Evolutionary conservation across 2,329 filamentous ascomycete genomes (phyloP), one percentile per base, ranked within the genome.

Genomic region (Beauveria asiatica): DNA sequence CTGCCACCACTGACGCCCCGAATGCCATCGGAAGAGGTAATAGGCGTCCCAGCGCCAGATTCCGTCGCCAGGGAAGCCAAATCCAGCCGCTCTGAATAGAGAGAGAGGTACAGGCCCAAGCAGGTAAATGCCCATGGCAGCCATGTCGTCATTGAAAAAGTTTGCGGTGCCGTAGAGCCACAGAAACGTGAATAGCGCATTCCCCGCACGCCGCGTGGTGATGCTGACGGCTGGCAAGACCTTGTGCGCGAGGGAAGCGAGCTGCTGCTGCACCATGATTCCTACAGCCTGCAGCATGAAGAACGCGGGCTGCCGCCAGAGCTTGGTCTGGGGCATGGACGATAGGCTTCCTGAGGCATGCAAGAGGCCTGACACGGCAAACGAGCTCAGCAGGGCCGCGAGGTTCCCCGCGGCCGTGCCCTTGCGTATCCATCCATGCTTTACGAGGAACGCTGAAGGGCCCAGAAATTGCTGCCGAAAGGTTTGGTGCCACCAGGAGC

Each of bases 401-500:
- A 67, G n/a, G 8, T 67, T 64, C 19, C 70, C 65, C 3, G 61
- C 6, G 8, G 56, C 10, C 33, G 71, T 66, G 57, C 72, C 66
- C 65, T 69, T 64, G 63, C 64, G 65, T 61, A 84, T 53, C 65
- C 77, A 70, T 19, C 78, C 73, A 45, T 62, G 57, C 62, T 70
- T 65, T 9, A 72, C 70, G 60, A 87, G 66, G 67, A 76, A 82
- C 2, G 71, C 72, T 0, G 80, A 75, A 0, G 87, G 86, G 4
- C 84, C 80, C 44, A 82, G 74, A 68, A 93, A 92, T 2, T 83
- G 84, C 59, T 85, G 81, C 1, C 92, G 87, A 74, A 96, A 95
- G 3, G 87, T 86, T 73, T 97, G 92, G 72, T 97, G 93, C 93
- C 93, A 97, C 80, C 85, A 93, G 23, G 78, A 79, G 49, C 89